Evolutionary conservation across 495 filamentous ascomycete species (phyloP), one percentile per base, ranked within the genome.

Genomic region (Trichoderma gamsii): DNA sequence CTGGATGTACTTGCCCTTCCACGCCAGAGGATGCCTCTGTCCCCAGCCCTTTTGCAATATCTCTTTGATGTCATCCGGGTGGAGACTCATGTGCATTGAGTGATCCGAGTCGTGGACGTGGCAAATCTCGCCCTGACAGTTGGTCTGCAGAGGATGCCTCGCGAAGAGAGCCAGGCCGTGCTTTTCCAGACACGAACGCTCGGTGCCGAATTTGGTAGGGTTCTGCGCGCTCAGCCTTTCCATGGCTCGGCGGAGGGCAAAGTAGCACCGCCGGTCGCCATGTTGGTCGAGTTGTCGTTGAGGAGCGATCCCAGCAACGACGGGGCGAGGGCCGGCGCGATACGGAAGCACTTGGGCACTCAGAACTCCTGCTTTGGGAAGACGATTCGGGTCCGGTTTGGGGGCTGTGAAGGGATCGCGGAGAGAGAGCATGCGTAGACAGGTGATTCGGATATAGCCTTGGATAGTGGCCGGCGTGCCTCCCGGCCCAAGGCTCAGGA

Each of bases 1-100:
- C 73, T 70, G 81, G 61, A 80, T 79, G 68, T 76, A 76, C 71
- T 75, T 76, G 21, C 73, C 67, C 51, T 77, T 85, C 69, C 87
- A 87, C 3, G 90, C 87, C 69, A 96, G 82, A 1, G 90, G 90
- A 77, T 96, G 92, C n/a, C 92, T 81, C 76, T 97, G 86, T n/a
- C 90, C 93, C 92, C 92, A 96, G 23, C 92, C 90, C 56, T 86
- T 86, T 68, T 92, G 87, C 43, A 97, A 79, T 23, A 97, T 82
- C 71, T 88, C 83, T 73, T 82, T 87, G 59, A 89, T 90, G 76
- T 97, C 93, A 35, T 88, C 86, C 1, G 91, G 91, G 67, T 93
- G 87, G 27, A 97, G 78, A 16, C 85, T 86, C 71, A 93, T 73
- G 76, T 97, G 93, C 80, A 93, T 79, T 8, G 86, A 89, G 67